A percentile compares a stretch with the other conserved stretches of the same genome.
Evolutionary conservation across 257 asterid genomes (phyloP).

Genomic region (Nicotiana obtusifolia): DNA sequence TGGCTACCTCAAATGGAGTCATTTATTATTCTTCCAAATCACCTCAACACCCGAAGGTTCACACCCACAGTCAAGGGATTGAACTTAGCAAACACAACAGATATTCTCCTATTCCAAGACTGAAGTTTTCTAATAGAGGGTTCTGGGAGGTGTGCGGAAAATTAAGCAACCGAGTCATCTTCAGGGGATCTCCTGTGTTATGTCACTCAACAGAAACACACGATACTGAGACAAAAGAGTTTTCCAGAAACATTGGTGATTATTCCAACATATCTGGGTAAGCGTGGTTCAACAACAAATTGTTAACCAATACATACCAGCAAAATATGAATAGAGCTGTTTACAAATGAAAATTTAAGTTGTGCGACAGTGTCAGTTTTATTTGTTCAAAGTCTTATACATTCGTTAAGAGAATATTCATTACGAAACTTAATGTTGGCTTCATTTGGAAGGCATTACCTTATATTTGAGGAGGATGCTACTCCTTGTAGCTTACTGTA

Average conservation of each 20-base stretch:
- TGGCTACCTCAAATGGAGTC: constrained; percentile 66
- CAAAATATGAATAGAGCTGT: neutral
- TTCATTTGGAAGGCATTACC: neutral
- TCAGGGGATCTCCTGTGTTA: constrained; percentile 42
- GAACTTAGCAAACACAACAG: constrained; percentile 36
- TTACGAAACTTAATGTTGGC: neutral
- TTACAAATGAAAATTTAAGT: neutral
- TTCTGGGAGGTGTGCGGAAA: constrained; percentile 48
- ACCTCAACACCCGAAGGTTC: constrained; percentile 59
- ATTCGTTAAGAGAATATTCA: neutral
- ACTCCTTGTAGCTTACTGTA: neutral
- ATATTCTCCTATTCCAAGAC: constrained; percentile 34
- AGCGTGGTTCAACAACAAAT: neutral
- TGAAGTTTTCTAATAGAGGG: constrained; percentile 38
- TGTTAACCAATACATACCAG: neutral
- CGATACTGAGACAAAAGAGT: constrained; percentile 50
- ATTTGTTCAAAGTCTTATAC: neutral
- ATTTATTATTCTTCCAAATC: constrained; percentile 64
- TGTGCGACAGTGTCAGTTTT: neutral
- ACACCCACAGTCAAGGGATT: constrained; percentile 31
- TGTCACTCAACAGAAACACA: constrained; percentile 56
- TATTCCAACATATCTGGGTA: constrained; percentile 55
- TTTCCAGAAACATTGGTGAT: constrained; percentile 31
- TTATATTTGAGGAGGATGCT: neutral
- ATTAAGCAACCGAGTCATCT: constrained; percentile 25